A percentile compares a stretch with the other conserved stretches of the same genome.
Conservation (phyloP, 371 early-diverging fungal species). For the Haplosporangium sp. region DNA sequence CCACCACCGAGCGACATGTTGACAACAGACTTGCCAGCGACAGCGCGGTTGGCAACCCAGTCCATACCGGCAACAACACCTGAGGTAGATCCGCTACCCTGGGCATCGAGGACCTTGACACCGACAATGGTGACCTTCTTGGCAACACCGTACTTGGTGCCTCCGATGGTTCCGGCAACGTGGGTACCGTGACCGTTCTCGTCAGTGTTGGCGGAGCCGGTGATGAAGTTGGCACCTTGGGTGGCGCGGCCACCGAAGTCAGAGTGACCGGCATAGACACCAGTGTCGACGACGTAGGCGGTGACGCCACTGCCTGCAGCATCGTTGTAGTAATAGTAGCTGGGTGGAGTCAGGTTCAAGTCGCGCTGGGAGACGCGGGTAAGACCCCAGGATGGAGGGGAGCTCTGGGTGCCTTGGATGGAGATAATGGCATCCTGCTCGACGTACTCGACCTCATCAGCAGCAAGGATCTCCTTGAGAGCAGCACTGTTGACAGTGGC, state of each 20-base stretch:
- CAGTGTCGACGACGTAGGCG: slow-evolving; percentile 69
- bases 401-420: slow-evolving; percentile 32
- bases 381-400: slow-evolving; percentile 50
- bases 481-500: slow-evolving; percentile 14
- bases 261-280: slow-evolving; percentile 59
- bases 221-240: slow-evolving; percentile 36
- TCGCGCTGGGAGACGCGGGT: slow-evolving; percentile 35
- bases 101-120: slow-evolving; percentile 67
- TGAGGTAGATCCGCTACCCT: slow-evolving; percentile 40
- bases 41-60: slow-evolving; percentile 40
- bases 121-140: slow-evolving; percentile 68
- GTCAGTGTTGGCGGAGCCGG: slow-evolving; percentile 59
- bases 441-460: slow-evolving; percentile 46
- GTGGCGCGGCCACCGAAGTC: slow-evolving; percentile 65
- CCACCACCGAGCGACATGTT: slow-evolving; percentile 72
- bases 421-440: slow-evolving; percentile 43
- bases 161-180: slow-evolving; percentile 70
- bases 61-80: slow-evolving; percentile 57
- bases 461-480: slow-evolving; percentile 28
- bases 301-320: slow-evolving; percentile 55
- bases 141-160: slow-evolving; percentile 59
- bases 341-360: slow-evolving; percentile 6
- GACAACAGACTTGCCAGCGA: slow-evolving; percentile 54
- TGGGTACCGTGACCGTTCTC: slow-evolving; percentile 69
- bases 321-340: slow-evolving; percentile 31